Conservation (phyloP, 2,329 filamentous ascomycete genomes). For the Magnaporthiopsis incrustans region DNA sequence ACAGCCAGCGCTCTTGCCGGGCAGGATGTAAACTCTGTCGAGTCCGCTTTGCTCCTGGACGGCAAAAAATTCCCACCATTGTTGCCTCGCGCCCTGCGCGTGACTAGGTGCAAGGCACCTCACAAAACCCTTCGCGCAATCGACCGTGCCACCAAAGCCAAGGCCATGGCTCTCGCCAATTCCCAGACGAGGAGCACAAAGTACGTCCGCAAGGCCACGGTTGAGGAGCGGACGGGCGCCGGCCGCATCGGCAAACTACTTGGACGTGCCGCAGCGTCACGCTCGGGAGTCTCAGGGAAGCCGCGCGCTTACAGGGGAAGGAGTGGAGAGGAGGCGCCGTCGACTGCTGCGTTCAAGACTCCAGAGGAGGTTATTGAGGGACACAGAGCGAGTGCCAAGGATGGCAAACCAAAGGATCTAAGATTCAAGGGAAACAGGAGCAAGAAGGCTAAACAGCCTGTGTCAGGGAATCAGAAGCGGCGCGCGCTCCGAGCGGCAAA, state of each 20-base stretch:
- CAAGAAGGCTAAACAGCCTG: constrained; percentile 30
- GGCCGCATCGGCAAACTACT: constrained; percentile 70
- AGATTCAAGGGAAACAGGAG: constrained; percentile 47
- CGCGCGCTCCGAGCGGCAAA: constrained; percentile 13
- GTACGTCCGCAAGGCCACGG: constrained; percentile 63
- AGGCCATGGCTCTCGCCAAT: constrained; percentile 21
- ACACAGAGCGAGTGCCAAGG: constrained; percentile 59
- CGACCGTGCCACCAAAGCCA: constrained; percentile 36
- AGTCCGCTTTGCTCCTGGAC: constrained; percentile 80
- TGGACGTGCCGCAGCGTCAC: constrained; percentile 55
- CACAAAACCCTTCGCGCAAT: constrained; percentile 49
- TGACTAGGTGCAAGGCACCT: constrained; percentile 74
- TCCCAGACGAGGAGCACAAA: constrained; percentile 33
- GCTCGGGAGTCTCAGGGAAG: constrained; percentile 18
- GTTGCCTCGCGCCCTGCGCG: constrained; percentile 80
- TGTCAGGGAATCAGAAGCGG: constrained; percentile 36
- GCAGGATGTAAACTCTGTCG: constrained; percentile 75
- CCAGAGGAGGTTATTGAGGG: constrained; percentile 71
- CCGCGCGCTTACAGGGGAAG: constrained; percentile 20
- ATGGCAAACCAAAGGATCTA: constrained; percentile 54
- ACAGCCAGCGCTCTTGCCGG: not conserved
- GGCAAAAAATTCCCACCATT: constrained; percentile 91
- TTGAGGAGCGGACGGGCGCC: constrained; percentile 57
- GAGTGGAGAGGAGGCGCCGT: constrained; percentile 10
- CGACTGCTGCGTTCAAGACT: constrained; percentile 34